Evolutionary conservation across 352 stramenopile genomes (phyloP).

Genomic region (Elongisporangium prolatum): DNA sequence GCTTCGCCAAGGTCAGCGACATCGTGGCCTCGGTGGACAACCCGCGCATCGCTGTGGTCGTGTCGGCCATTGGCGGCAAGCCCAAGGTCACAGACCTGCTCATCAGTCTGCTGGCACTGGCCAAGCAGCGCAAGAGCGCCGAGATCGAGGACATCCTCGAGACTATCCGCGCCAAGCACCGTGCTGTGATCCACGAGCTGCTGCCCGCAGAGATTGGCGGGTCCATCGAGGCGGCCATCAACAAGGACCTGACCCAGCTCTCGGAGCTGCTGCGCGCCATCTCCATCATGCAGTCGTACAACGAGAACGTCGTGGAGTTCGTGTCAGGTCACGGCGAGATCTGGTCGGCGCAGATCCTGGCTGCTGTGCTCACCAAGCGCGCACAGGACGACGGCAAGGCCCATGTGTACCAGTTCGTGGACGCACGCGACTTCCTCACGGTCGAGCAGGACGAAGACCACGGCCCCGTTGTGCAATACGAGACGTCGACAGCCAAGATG

Average conservation of each 20-base stretch:
- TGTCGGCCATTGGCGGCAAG: slow-evolving; percentile 95
- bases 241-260: slow-evolving; percentile 57
- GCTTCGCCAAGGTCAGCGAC: slow-evolving; percentile 83
- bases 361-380: slow-evolving; percentile 58
- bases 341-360: slow-evolving; percentile 93
- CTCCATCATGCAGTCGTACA: slow-evolving; percentile 86
- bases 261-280: slow-evolving; percentile 83
- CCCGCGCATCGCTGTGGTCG: slow-evolving; percentile 79
- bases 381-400: slow-evolving; percentile 38
- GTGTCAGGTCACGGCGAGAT: slow-evolving; percentile 96
- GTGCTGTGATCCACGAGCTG: slow-evolving; percentile 57
- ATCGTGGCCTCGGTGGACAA: slow-evolving; percentile 52
- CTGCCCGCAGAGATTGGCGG: slow-evolving; percentile 41
- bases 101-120: slow-evolving; percentile 85
- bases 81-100: slow-evolving; percentile 96
- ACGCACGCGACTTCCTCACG: slow-evolving; percentile 89
- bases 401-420: slow-evolving; percentile 86
- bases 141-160: slow-evolving; percentile 68
- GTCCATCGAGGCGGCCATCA: slow-evolving; percentile 57
- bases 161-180: slow-evolving; percentile 77
- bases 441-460: slow-evolving; percentile 78
- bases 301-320: slow-evolving; percentile 85
- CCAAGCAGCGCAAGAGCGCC: slow-evolving; percentile 76
- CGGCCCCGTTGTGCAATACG: slow-evolving; percentile 73
- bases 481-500: slow-evolving; percentile 63